phyloP scores from a whole-genome alignment of 164 flowering plant species.

The Pachysandra terminalis region DNA sequence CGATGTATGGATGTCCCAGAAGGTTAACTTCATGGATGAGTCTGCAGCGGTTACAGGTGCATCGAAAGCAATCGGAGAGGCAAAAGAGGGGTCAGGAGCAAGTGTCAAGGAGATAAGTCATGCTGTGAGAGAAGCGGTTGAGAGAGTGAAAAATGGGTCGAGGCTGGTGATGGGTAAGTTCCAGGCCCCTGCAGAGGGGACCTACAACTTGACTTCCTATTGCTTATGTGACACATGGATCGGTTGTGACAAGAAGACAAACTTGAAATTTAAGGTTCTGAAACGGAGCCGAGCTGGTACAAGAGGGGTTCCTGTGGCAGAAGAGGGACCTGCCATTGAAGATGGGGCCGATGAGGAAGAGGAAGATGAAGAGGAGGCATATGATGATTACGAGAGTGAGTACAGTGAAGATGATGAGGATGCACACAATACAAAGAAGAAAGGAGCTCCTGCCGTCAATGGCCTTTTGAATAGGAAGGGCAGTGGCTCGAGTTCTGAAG shows the following conservation, averaged over 20 bases:
- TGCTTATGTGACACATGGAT: constrained; percentile 70
- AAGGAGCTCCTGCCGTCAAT: constrained; percentile 29
- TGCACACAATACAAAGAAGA: constrained; percentile 28
- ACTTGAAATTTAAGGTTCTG: constrained; percentile 51
- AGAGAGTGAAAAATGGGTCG: constrained; percentile 49
- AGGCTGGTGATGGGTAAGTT: constrained; percentile 63
- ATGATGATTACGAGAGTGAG: constrained; percentile 70
- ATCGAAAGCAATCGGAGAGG: constrained; percentile 51
- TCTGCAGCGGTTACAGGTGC: constrained; percentile 54
- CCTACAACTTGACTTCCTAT: constrained; percentile 49
- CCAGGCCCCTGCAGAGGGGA: constrained; percentile 60
- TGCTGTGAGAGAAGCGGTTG: constrained; percentile 54
- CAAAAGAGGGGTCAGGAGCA: constrained; percentile 60
- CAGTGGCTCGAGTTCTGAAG: constrained; percentile 29
- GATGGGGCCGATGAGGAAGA: constrained; percentile 56
- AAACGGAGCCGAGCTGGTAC: constrained; percentile 57
- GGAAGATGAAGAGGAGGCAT: constrained; percentile 48
- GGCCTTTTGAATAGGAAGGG: constrained; percentile 25
- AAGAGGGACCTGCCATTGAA: constrained; percentile 35
- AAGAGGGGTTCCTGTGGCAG: constrained; percentile 29
- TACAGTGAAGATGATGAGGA: constrained; percentile 72
- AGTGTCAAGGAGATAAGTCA: constrained; percentile 33
- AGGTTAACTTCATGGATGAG: constrained; percentile 62
- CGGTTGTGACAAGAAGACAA: constrained; percentile 58
- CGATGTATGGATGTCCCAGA: constrained; percentile 63